A percentile compares a stretch with the other conserved stretches of the same genome.
phyloP scores from a whole-genome alignment of 73 alveolate species.

The Effrenium voratum region DNA sequence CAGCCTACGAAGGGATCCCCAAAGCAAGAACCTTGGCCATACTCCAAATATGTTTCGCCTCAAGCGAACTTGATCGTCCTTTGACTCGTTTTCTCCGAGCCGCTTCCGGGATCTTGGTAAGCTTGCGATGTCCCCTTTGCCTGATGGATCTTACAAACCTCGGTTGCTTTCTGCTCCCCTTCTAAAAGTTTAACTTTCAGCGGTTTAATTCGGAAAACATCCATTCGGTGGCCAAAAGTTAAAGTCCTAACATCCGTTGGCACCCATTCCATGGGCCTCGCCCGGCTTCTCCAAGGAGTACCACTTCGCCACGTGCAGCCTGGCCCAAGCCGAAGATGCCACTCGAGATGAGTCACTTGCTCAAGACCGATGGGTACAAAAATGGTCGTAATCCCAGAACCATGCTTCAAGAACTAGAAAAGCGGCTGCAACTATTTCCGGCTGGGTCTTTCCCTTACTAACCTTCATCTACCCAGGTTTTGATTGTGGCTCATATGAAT shows the following conservation, averaged over 20 bases:
- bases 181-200: not conserved
- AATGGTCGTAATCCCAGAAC: not conserved
- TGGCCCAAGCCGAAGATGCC: too few species aligned
- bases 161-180: not conserved
- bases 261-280: too few species aligned
- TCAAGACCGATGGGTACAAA: not conserved
- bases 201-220: not conserved
- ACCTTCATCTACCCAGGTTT: too few species aligned
- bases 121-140: not conserved
- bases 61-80: too few species aligned
- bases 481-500: too few species aligned
- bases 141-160: not conserved
- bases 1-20: too few species aligned
- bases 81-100: not conserved
- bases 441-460: too few species aligned
- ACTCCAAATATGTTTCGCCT: too few species aligned
- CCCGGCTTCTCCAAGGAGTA: conserved; percentile 73
- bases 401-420: not conserved
- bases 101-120: not conserved
- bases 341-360: too few species aligned
- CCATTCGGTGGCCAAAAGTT: not conserved
- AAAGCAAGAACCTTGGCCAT: too few species aligned
- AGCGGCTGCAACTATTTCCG: too few species aligned
- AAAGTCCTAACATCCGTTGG: too few species aligned
- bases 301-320: conserved; percentile 80